Conservation (phyloP, 2,329 filamentous ascomycete genomes). For the Metarhizium rileyi region DNA sequence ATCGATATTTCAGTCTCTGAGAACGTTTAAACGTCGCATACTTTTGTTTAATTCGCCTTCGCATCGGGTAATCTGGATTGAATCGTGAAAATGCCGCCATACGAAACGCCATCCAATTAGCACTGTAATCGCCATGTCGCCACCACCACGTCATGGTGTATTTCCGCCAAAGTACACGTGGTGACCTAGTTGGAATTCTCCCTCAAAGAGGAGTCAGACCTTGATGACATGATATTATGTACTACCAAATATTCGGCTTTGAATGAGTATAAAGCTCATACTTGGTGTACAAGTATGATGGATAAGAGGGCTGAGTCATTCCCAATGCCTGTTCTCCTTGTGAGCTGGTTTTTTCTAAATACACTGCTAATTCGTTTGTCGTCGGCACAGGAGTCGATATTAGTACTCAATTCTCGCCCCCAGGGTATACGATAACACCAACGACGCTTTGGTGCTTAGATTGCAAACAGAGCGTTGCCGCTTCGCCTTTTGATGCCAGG, state of each 20-base stretch:
- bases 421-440: too few relatives aligned
- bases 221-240: not conserved
- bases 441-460: too few relatives aligned
- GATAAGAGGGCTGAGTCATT: not conserved
- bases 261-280: not conserved
- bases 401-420: too few relatives aligned
- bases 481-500: too few relatives aligned
- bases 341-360: not conserved
- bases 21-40: constrained; percentile 5
- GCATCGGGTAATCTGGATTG: constrained; percentile 17
- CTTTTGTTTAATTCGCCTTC: constrained; percentile 6
- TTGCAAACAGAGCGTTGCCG: too few relatives aligned
- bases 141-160: constrained; percentile 6
- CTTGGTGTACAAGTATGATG: not conserved
- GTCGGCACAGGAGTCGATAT: not conserved
- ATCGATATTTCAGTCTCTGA: constrained; percentile 14
- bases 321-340: not conserved
- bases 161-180: not conserved
- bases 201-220: not conserved
- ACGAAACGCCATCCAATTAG: constrained; percentile 16
- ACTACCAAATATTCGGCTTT: not conserved
- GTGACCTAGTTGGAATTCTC: not conserved
- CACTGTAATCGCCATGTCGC: constrained; percentile 22
- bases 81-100: constrained; percentile 23
- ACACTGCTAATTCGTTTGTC: not conserved